These are phyloP conservation scores for Aspergillus vadensis DNA, from an alignment of 2,329 filamentous ascomycete genomes.

Conservation along the genomic window DNA sequence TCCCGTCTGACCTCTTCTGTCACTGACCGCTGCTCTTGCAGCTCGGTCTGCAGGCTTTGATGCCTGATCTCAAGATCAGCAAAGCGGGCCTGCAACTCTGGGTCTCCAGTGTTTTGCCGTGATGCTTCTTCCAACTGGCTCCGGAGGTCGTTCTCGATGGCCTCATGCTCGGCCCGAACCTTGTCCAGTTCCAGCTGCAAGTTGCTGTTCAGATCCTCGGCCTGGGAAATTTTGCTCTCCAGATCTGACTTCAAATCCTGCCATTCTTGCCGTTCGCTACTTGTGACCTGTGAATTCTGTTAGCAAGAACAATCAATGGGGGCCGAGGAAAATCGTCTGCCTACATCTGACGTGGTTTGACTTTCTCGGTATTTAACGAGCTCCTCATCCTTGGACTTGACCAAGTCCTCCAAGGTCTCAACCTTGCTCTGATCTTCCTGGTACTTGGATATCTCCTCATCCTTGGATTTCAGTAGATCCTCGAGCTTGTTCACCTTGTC, in stretches of 20 bases:
- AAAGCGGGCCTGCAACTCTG: slow-evolving; percentile 63
- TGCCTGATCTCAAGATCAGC: slow-evolving; percentile 62
- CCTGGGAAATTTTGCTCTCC: slow-evolving; percentile 72
- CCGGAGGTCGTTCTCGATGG: slow-evolving; percentile 63
- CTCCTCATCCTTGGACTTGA: slow-evolving; percentile 73
- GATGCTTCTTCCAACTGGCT: slow-evolving; percentile 58
- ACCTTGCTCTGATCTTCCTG: slow-evolving; percentile 61
- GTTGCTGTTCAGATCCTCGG: slow-evolving; percentile 75
- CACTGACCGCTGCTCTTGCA: slow-evolving; percentile 74
- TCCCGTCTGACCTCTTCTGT: slow-evolving; percentile 86
- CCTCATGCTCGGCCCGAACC: slow-evolving; percentile 67
- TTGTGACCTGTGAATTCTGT: slow-evolving; percentile 43
- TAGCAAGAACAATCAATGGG: slow-evolving; percentile 3
- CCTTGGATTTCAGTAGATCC: slow-evolving; percentile 66
- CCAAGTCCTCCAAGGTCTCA: slow-evolving; percentile 66
- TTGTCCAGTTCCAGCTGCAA: slow-evolving; percentile 77
- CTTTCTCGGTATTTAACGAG: slow-evolving; percentile 63
- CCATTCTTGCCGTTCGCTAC: slow-evolving; percentile 70
- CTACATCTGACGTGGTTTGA: slow-evolving; percentile 52
- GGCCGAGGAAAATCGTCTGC: neutral
- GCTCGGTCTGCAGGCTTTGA: slow-evolving; percentile 63
- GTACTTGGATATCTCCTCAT: slow-evolving; percentile 66
- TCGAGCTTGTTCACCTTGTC: slow-evolving; percentile 74
- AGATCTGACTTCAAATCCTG: slow-evolving; percentile 65
- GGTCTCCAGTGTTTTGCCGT: slow-evolving; percentile 42